These are phyloP conservation scores for Haematococcus sp. DNA, from an alignment of 139 green algal genomes.

Conservation along the genomic window DNA sequence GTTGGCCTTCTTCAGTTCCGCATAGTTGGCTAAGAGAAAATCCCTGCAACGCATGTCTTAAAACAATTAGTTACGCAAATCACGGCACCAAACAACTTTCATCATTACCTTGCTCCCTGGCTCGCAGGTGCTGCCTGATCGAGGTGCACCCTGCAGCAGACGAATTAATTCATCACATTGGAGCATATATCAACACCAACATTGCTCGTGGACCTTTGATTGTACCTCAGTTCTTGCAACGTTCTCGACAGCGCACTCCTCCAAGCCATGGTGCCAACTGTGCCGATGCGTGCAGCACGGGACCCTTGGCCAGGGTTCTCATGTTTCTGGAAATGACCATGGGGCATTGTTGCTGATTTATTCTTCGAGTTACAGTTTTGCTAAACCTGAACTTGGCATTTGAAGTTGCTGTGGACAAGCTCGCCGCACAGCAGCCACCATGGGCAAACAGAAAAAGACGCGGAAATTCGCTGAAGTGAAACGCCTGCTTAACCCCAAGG, in stretches of 20 bases:
- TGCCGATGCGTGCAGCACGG: not conserved
- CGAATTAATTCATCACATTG: not conserved
- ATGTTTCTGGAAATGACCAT: not conserved
- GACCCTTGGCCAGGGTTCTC: too few relatives aligned
- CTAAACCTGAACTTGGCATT: too few relatives aligned
- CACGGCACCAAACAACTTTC: not conserved
- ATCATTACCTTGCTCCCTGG: slow-evolving; percentile 65
- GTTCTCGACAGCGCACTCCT: slow-evolving; percentile 57
- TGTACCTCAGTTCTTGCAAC: slow-evolving; percentile 78
- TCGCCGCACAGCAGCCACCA: too few relatives aligned
- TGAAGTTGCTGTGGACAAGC: too few relatives aligned
- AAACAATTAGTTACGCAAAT: too few relatives aligned
- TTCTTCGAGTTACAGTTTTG: not conserved
- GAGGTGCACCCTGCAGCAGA: slow-evolving; percentile 68
- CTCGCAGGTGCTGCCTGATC: slow-evolving; percentile 71
- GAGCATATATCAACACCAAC: too few relatives aligned
- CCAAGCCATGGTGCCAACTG: slow-evolving; percentile 16
- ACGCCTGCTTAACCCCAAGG: slow-evolving; percentile 89
- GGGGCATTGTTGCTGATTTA: not conserved
- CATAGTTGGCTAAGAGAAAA: slow-evolving; percentile 78
- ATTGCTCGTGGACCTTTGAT: not conserved
- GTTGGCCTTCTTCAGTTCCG: slow-evolving; percentile 88
- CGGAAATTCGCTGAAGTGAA: slow-evolving; percentile 97
- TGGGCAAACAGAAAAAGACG: slow-evolving; percentile 96
- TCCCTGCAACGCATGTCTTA: slow-evolving; percentile 56